Conservation (phyloP, 495 filamentous ascomycete genomes). For the Saxophila tyrrhenica region DNA sequence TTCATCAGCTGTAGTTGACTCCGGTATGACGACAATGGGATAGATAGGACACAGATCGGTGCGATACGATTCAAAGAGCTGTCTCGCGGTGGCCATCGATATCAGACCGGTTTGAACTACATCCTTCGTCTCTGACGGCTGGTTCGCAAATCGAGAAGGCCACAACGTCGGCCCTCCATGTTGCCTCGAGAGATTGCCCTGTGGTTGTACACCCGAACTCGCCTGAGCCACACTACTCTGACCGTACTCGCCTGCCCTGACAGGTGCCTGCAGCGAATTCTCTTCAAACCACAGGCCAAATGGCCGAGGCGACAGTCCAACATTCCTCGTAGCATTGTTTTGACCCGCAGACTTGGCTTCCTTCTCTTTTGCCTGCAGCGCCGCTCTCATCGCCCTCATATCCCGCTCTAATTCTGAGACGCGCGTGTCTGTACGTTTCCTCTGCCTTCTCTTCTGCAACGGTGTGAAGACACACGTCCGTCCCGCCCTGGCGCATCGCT, state of each 20-base stretch:
- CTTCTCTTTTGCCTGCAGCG: conserved; percentile 28
- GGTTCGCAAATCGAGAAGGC: background rate
- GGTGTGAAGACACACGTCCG: conserved; percentile 14
- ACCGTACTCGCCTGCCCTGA: background rate
- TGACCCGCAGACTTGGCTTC: conserved; percentile 22
- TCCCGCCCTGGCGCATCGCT: conserved; percentile 8
- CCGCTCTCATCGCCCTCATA: conserved; percentile 11
- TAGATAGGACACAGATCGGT: conserved; percentile 35
- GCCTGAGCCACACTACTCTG: background rate
- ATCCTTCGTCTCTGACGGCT: conserved; percentile 17
- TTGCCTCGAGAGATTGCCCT: background rate
- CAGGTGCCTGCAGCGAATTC: background rate
- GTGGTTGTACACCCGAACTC: background rate
- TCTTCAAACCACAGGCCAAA: background rate
- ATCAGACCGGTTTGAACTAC: conserved; percentile 40
- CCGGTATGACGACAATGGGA: conserved; percentile 34
- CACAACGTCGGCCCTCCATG: background rate
- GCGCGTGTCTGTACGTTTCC: conserved; percentile 18
- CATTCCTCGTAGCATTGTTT: background rate
- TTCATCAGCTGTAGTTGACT: conserved; percentile 31
- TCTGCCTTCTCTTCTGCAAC: conserved; percentile 13
- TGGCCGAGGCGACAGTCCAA: background rate
- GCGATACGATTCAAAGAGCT: conserved; percentile 36
- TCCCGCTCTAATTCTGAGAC: conserved; percentile 18
- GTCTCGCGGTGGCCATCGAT: conserved; percentile 34